Percentiles rank a stretch among this genome's conserved stretches.
Conservation (phyloP, 768 basidiomycete genomes). For the Agaricus blazei region DNA sequence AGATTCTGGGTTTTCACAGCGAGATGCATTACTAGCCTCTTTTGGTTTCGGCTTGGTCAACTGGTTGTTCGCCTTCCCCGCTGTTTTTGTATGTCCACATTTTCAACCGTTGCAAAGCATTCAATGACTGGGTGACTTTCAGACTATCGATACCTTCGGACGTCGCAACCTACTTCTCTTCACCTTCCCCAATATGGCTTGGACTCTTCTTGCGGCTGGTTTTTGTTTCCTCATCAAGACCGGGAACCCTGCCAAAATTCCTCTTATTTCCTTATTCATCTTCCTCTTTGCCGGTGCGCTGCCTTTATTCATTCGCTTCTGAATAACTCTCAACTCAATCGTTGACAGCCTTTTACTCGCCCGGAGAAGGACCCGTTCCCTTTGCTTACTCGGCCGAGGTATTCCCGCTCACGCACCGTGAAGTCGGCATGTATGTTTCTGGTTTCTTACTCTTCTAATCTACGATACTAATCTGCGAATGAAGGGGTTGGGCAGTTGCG, state of each 20-base stretch:
- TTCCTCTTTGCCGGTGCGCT: slow-evolving; percentile 36
- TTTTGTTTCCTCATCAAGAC: slow-evolving; percentile 57
- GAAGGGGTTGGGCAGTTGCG: slow-evolving; percentile 51
- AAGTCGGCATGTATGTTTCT: slow-evolving; percentile 46
- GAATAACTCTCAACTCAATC: neutral
- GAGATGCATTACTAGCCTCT: slow-evolving; percentile 57
- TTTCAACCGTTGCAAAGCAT: neutral
- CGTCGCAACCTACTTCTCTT: slow-evolving; percentile 71
- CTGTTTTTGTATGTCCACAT: slow-evolving; percentile 42
- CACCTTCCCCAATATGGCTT: slow-evolving; percentile 81
- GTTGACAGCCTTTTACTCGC: slow-evolving; percentile 58
- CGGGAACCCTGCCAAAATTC: slow-evolving; percentile 31
- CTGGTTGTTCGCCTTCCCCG: slow-evolving; percentile 62
- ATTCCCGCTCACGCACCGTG: slow-evolving; percentile 79
- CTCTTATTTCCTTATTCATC: slow-evolving; percentile 36
- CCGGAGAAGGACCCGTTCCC: slow-evolving; percentile 87
- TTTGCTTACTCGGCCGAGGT: slow-evolving; percentile 91
- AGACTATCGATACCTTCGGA: slow-evolving; percentile 72
- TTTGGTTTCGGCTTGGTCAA: slow-evolving; percentile 67
- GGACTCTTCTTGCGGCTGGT: slow-evolving; percentile 69
- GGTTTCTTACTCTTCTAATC: slow-evolving; percentile 19
- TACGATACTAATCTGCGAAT: slow-evolving; percentile 16
- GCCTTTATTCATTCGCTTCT: neutral
- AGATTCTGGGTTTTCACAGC: slow-evolving; percentile 47
- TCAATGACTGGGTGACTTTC: slow-evolving; percentile 12